Base-by-base conservation (phyloP, 202 grass and related monocot species). In the Miscanthus sacchariflorus region DNA sequence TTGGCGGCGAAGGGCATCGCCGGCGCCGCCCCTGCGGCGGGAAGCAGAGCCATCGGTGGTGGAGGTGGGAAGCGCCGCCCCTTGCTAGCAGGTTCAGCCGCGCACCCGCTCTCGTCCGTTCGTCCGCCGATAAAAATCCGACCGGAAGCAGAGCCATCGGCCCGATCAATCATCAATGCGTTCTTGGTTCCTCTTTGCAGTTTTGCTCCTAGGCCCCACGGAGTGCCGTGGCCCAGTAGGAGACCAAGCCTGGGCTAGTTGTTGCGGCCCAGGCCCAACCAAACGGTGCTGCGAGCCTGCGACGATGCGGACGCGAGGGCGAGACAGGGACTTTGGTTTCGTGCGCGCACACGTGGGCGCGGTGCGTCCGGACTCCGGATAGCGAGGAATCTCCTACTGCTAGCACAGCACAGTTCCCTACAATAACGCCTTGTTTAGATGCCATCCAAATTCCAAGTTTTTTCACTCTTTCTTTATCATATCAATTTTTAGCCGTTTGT, bases 11-110 rank as follows among this genome's bases (percentile, higher is more conserved):
- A 88, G 35, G 76, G 27, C 64, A 43, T 64, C 56, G 14, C 49
- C 68, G 56, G 27, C 64, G 70, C 45, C 46, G 56, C 35, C 70
- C 72, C 28, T 10, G 45, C 19, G 4, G 84, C 82, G 5, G 83
- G 21, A 49, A 81, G 79, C 52, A 90, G 85, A 42, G 90, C 89
- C 90, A 89, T 91, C 11, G 78, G 68, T 24, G 74, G 56, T 8
- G 84, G 78, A 56, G 7, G 61, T 35, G 74, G 65, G 50, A n/a
- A n/a, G n/a, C n/a, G n/a, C n/a, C n/a, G n/a, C n/a, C n/a, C n/a
- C n/a, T n/a, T n/a, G n/a, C n/a, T 54, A 5, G 71, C 44, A 40
- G 42, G 52, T 72, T 25, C 39, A 18, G 76, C 45, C 68, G 89
- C 33, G 42, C 64, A 7, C 5, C 45, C 70, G 1, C 52, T 43